Percentiles rank a stretch among this genome's conserved stretches.
These are phyloP conservation scores for Alternaria brassicae DNA, from an alignment of 2,329 filamentous ascomycete genomes.

Conservation along the genomic window DNA sequence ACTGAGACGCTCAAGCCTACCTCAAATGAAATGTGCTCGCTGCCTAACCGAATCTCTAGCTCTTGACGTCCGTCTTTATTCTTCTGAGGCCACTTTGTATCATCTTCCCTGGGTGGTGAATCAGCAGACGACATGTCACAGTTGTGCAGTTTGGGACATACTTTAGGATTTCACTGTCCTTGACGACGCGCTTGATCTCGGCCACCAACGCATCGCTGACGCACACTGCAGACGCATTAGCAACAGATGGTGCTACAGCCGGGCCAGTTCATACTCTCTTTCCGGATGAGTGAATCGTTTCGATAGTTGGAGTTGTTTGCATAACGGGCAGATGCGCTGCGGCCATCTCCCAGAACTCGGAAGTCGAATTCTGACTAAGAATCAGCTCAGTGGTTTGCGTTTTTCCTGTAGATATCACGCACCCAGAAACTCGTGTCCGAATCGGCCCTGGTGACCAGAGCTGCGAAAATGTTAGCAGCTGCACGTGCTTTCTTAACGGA, in stretches of 20 bases:
- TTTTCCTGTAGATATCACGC: slow-evolving; percentile 30
- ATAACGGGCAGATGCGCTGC: slow-evolving; percentile 92
- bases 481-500: slow-evolving; percentile 18
- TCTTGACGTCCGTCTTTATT: slow-evolving; percentile 99
- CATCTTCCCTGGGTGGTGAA: slow-evolving; percentile 79
- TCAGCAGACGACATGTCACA: slow-evolving; percentile 8
- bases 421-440: slow-evolving; percentile 98
- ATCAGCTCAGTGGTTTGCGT: slow-evolving; percentile 14
- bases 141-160: slow-evolving; percentile 53
- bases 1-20: slow-evolving; percentile 55
- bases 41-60: slow-evolving; percentile 90
- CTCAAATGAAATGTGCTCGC: slow-evolving; percentile 98
- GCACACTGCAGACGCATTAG: slow-evolving; percentile 71
- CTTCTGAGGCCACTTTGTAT: slow-evolving; percentile 98
- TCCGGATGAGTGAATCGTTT: slow-evolving; percentile 96
- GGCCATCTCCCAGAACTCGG: slow-evolving; percentile 86
- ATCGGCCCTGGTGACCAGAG: slow-evolving; percentile 95
- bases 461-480: slow-evolving; percentile 58
- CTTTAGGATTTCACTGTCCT: slow-evolving; percentile 97
- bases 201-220: slow-evolving; percentile 89
- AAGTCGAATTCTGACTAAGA: slow-evolving; percentile 87
- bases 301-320: slow-evolving; percentile 99
- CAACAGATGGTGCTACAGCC: not conserved
- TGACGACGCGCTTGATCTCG: slow-evolving; percentile 97
- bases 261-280: slow-evolving; percentile 84